These are phyloP conservation scores for Clavispora vitiphila DNA, from an alignment of 805 yeast species.

Conservation along the genomic window DNA sequence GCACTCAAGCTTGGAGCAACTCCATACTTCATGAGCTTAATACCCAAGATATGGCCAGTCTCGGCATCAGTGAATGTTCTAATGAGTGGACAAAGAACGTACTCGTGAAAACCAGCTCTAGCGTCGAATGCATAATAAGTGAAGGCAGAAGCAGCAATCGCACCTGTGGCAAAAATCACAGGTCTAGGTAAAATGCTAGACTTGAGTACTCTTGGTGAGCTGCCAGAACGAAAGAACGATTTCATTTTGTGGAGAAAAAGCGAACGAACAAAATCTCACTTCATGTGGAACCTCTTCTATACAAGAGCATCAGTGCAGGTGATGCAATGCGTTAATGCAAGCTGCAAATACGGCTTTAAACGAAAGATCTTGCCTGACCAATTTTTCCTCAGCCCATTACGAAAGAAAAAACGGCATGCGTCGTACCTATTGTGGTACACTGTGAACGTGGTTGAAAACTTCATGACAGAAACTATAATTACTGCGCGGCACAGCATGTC, in stretches of 20 bases:
- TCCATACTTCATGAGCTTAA: conserved; percentile 64
- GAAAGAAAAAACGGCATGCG: no score
- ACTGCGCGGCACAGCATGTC: no score
- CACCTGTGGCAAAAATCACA: conserved; percentile 12
- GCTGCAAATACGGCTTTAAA: neutral
- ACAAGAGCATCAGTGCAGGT: neutral
- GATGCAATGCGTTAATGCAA: neutral
- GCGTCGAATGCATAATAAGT: conserved; percentile 67
- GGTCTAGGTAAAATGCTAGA: conserved; percentile 17
- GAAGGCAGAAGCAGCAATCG: conserved; percentile 26
- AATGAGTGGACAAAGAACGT: conserved; percentile 70
- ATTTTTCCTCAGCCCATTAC: no score
- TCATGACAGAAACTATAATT: no score
- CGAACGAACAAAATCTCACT: neutral
- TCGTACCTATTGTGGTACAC: no score
- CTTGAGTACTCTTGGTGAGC: conserved; percentile 5
- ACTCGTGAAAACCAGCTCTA: conserved; percentile 78
- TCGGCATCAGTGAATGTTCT: conserved; percentile 77
- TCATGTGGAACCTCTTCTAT: neutral
- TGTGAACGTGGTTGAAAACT: no score
- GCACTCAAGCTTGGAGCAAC: conserved; percentile 56
- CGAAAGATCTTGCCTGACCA: neutral
- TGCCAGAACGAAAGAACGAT: conserved; percentile 5
- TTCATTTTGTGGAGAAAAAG: conserved; percentile 1
- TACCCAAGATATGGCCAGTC: conserved; percentile 74